Conservation (phyloP, 129 eudicot species). For the Flaveria robusta region DNA sequence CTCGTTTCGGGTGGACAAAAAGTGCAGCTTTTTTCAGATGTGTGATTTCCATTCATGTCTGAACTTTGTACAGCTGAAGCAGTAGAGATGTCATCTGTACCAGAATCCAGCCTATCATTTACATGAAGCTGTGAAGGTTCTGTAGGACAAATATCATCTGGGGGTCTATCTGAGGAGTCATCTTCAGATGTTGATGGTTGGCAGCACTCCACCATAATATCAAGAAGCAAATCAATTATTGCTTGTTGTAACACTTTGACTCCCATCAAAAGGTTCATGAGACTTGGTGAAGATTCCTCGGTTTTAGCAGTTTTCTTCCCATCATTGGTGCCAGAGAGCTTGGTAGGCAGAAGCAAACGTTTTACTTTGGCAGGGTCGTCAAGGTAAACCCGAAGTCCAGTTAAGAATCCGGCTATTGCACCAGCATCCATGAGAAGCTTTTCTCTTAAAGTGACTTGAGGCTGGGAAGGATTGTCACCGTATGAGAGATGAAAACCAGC, state of each 20-base stretch:
- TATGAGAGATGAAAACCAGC: slow-evolving; percentile 90
- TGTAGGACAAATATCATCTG: slow-evolving; percentile 45
- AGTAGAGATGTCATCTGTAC: slow-evolving; percentile 44
- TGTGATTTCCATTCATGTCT: slow-evolving; percentile 44
- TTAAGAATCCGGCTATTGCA: slow-evolving; percentile 88
- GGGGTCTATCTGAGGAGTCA: slow-evolving; percentile 45
- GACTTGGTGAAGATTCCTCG: slow-evolving; percentile 89
- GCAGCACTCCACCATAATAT: slow-evolving; percentile 99
- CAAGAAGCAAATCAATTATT: slow-evolving; percentile 89
- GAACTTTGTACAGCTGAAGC: slow-evolving; percentile 82
- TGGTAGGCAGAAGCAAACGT: slow-evolving; percentile 92
- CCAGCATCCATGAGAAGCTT: slow-evolving; percentile 99
- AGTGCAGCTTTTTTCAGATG: slow-evolving; percentile 41
- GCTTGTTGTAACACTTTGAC: slow-evolving; percentile 97
- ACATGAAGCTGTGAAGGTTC: slow-evolving; percentile 54
- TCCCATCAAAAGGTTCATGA: slow-evolving; percentile 95
- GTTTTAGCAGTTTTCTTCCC: slow-evolving; percentile 61
- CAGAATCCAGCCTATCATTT: slow-evolving; percentile 66
- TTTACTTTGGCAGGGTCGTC: slow-evolving; percentile 97
- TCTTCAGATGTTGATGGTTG: slow-evolving; percentile 73
- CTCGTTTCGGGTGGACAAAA: slow-evolving; percentile 72
- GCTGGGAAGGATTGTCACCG: slow-evolving; percentile 91
- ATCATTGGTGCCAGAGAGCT: slow-evolving; percentile 55
- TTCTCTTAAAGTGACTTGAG: slow-evolving; percentile 95
- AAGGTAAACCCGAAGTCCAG: slow-evolving; percentile 97